Percentiles rank a stretch among this genome's conserved stretches.
Conservation (phyloP, 2,329 filamentous ascomycete genomes). For the Scopulariopsis brevicaulis region DNA sequence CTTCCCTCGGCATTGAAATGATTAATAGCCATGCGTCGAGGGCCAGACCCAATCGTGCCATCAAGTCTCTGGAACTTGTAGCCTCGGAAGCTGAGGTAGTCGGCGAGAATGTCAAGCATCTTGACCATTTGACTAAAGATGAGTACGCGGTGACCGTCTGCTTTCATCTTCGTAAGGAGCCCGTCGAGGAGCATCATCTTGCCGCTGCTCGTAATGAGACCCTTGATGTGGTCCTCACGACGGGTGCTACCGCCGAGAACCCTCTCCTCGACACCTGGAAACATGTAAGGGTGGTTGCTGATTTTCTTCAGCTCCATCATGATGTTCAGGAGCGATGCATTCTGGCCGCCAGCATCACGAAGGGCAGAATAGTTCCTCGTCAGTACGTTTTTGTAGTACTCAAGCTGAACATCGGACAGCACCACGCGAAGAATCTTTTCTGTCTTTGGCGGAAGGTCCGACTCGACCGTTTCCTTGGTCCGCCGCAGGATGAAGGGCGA, state of each 20-base stretch:
- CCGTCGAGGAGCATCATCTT: slow-evolving; percentile 99
- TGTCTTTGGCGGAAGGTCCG: slow-evolving; percentile 89
- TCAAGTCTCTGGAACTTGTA: slow-evolving; percentile 93
- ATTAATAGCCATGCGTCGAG: slow-evolving; percentile 88
- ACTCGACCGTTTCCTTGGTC: slow-evolving; percentile 96
- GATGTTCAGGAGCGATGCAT: slow-evolving; percentile 91
- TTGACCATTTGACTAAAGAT: slow-evolving; percentile 99
- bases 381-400: slow-evolving; percentile 98
- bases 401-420: slow-evolving; percentile 87
- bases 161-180: slow-evolving; percentile 85
- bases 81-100: slow-evolving; percentile 87
- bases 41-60: slow-evolving; percentile 81
- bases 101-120: slow-evolving; percentile 91
- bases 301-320: slow-evolving; percentile 99
- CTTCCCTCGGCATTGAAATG: slow-evolving; percentile 97
- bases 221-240: slow-evolving; percentile 84
- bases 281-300: slow-evolving; percentile 98
- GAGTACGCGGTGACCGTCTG: slow-evolving; percentile 86
- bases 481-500: slow-evolving; percentile 90
- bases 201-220: slow-evolving; percentile 89
- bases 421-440: slow-evolving; percentile 99
- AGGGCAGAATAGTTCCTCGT: slow-evolving; percentile 93
- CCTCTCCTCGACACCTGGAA: slow-evolving; percentile 83
- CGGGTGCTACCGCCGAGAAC: slow-evolving; percentile 70
- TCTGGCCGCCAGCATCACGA: slow-evolving; percentile 85